Evolutionary conservation across 176 grass and related monocot genomes (phyloP), one percentile per base, ranked within the genome.

Genomic region (Musa beccarii): DNA sequence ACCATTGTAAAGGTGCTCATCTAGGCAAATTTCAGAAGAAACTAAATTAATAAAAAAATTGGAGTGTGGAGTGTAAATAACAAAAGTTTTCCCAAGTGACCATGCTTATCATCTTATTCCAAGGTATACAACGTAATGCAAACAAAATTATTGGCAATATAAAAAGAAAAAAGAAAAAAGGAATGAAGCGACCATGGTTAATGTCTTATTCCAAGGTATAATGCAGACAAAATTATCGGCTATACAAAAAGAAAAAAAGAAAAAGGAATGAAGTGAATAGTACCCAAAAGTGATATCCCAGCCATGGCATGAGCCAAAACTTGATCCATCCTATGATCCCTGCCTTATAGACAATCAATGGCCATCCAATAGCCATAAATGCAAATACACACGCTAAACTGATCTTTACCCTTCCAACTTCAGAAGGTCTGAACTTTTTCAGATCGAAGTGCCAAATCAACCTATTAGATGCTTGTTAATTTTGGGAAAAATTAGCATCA

Each of bases 1-100:
- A 98, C 88, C 95, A 93, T 98, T 51, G 94, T 98, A 74, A 93
- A 98, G 50, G 90, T 98, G 73, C 95, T 98, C 95, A 98, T 98
- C 95, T 98, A 83, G 82, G 85, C 43, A 61, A 63, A 62, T 63
- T 66, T 69, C 34, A 43, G 4, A 43, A 20, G 15, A 54, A 70
- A 82, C 10, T 68, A 73, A 76, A 49, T 11, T 79, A 55, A 82
- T 17, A 51, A 21, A 75, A 55, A 63, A 34, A 72, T 8, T 61
- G 2, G 11, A 11, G 50, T 50, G 34, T 28, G 21, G 50, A 65
- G 53, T 15, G 12, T 2, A 79, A 43, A n/a, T 51, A 51, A 2
- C 7, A 54, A 71, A 16, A 26, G 16, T 56, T 49, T 74, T 28
- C 8, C 12, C 20, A 22, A 9, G 17, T 72, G 53, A 77, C 15